Percentiles rank a stretch among this genome's conserved stretches.
These are phyloP conservation scores for Metarhizium brunneum DNA, from an alignment of 2,329 filamentous ascomycete genomes.

Conservation along the genomic window DNA sequence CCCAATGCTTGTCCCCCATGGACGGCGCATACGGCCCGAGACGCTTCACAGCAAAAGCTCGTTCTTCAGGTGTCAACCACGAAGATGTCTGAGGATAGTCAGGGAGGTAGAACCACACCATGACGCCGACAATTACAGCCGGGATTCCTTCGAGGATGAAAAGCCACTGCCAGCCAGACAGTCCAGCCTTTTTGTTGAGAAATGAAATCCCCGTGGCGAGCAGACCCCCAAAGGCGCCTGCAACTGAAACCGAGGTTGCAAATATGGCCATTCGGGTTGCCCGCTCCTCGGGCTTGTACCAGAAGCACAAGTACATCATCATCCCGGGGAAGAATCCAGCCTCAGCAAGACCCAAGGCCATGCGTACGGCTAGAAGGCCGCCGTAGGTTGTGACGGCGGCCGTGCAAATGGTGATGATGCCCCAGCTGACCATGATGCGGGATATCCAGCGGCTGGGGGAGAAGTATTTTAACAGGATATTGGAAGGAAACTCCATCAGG, in stretches of 20 bases:
- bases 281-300: constrained; percentile 51
- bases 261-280: constrained; percentile 51
- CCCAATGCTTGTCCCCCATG: constrained; percentile 26
- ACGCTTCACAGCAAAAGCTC: constrained; percentile 24
- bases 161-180: constrained; percentile 48
- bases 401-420: constrained; percentile 38
- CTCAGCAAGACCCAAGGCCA: constrained; percentile 42
- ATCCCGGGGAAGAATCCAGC: constrained; percentile 43
- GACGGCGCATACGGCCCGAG: constrained; percentile 23
- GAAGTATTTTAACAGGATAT: constrained; percentile 25
- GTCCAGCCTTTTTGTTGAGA: constrained; percentile 34
- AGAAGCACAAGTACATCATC: constrained; percentile 51
- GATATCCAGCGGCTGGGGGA: constrained; percentile 24
- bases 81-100: constrained; percentile 24
- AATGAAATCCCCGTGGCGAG: constrained; percentile 42
- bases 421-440: constrained; percentile 36
- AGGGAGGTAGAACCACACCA: constrained; percentile 22
- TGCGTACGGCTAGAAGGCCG: constrained; percentile 36
- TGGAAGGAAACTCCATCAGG: constrained; percentile 21
- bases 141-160: constrained; percentile 44
- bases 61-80: constrained; percentile 23
- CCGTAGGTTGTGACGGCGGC: constrained; percentile 37
- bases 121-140: constrained; percentile 19
- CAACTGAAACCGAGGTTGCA: constrained; percentile 47
- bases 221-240: constrained; percentile 52